Evolutionary conservation across 108 stramenopile genomes (phyloP).

Genomic region (Stephanodiscus minutulus): DNA sequence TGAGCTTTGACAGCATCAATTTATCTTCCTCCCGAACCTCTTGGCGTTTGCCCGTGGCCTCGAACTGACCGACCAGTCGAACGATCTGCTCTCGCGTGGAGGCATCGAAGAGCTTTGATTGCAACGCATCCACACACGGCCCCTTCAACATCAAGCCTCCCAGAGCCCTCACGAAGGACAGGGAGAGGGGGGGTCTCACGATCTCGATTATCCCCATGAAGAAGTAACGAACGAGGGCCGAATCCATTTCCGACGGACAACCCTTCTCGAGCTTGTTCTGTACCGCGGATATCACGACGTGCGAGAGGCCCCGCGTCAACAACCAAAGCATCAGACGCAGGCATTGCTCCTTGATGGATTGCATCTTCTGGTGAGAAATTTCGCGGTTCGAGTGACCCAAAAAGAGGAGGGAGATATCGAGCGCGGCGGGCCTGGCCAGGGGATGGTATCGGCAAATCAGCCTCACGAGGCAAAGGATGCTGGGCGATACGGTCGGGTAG

Average conservation of each 20-base stretch:
- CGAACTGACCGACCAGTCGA: slow-evolving; percentile 30
- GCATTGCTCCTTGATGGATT: slow-evolving; percentile 84
- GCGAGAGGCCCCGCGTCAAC: slow-evolving; percentile 61
- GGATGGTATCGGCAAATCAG: slow-evolving; percentile 72
- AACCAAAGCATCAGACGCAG: slow-evolving; percentile 75
- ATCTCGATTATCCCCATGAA: slow-evolving; percentile 68
- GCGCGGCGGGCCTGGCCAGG: slow-evolving; percentile 57
- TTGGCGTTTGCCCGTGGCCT: slow-evolving; percentile 2
- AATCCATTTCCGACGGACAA: slow-evolving; percentile 65
- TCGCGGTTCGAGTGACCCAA: slow-evolving; percentile 78
- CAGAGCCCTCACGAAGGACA: slow-evolving; percentile 58
- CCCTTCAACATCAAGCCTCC: slow-evolving; percentile 53
- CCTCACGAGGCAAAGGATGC: slow-evolving; percentile 73
- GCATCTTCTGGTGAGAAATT: slow-evolving; percentile 82
- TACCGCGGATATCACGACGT: slow-evolving; percentile 60
- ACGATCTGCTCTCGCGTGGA: slow-evolving; percentile 28
- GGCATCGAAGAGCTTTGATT: slow-evolving; percentile 69
- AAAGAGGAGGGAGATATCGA: slow-evolving; percentile 71
- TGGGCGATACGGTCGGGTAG: slow-evolving; percentile 75
- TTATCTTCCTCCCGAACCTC: slow-evolving; percentile 5
- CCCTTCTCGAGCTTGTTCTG: slow-evolving; percentile 51
- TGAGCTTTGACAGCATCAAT: slow-evolving; percentile 17
- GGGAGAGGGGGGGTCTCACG: slow-evolving; percentile 66
- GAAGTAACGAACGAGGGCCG: slow-evolving; percentile 81
- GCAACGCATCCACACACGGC: slow-evolving; percentile 69